Conservation (phyloP, 2,329 filamentous ascomycete species). For the Diaporthe longicolla region DNA sequence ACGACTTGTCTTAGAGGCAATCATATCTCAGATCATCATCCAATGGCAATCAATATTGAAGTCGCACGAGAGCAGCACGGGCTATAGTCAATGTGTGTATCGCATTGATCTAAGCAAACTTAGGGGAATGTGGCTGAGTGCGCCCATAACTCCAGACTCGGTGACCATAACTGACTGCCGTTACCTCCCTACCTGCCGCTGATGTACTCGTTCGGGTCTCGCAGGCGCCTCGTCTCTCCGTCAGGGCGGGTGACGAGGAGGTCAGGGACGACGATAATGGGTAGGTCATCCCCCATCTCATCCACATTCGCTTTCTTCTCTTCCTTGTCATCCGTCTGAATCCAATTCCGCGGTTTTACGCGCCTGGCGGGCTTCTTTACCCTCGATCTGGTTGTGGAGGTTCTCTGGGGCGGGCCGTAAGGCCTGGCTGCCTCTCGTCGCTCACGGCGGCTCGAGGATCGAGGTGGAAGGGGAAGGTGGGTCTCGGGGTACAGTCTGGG, state of each 20-base stretch:
- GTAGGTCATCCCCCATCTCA: background rate
- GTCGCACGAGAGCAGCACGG: no score
- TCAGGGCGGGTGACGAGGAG: background rate
- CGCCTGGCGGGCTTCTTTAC: background rate
- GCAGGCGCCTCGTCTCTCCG: background rate
- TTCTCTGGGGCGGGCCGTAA: background rate
- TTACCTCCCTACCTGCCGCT: background rate
- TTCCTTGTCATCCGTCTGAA: background rate
- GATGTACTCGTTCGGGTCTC: background rate
- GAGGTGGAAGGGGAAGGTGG: background rate
- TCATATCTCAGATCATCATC: no score
- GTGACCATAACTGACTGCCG: background rate
- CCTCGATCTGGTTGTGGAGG: fast-evolving
- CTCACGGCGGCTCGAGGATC: background rate
- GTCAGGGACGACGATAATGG: background rate
- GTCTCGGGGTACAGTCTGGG: background rate
- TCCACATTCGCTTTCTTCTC: background rate
- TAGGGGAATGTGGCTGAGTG: background rate
- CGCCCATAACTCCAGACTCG: background rate
- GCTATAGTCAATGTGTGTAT: background rate
- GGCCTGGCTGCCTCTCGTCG: background rate
- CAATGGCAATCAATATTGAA: no score
- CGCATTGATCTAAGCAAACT: background rate
- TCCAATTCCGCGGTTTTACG: background rate
- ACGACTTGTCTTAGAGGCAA: no score